Evolutionary conservation across 352 stramenopile species (phyloP).

Genomic region (Globisporangium nunn): DNA sequence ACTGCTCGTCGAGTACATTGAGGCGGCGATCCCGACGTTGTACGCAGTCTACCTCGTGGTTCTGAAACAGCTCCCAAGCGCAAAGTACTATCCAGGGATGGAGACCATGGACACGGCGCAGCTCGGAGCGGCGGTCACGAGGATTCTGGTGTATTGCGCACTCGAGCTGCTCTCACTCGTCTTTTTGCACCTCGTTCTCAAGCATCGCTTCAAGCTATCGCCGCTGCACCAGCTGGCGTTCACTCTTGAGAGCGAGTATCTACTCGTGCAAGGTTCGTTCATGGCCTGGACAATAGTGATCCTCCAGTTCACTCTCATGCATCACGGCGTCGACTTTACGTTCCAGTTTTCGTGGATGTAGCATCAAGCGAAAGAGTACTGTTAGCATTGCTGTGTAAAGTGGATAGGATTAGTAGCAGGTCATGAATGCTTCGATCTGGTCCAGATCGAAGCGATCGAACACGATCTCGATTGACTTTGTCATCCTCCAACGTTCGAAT

Average conservation of each 20-base stretch:
- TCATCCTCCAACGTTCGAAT: too few species aligned
- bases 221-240: not conserved
- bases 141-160: not conserved
- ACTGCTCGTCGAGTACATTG: not conserved
- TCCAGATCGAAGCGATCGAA: too few species aligned
- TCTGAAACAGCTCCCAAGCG: conserved; percentile 7
- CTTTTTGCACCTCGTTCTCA: not conserved
- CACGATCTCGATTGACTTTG: too few species aligned
- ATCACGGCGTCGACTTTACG: conserved; percentile 1
- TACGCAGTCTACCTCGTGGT: conserved; percentile 1
- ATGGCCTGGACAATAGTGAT: conserved; percentile 1
- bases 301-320: conserved; percentile 6
- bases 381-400: too few species aligned
- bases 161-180: not conserved
- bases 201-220: not conserved
- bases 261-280: conserved; percentile 2
- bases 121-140: not conserved
- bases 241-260: not conserved
- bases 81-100: conserved; percentile 9
- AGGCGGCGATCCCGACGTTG: conserved; percentile 4
- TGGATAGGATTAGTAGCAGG: too few species aligned
- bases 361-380: too few species aligned
- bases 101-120: not conserved
- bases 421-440: too few species aligned
- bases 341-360: conserved; percentile 2